Percentiles rank a stretch among this genome's conserved stretches.
These are phyloP conservation scores for Phlebiopsis gigantea DNA, from an alignment of 768 basidiomycete species.

Conservation along the genomic window DNA sequence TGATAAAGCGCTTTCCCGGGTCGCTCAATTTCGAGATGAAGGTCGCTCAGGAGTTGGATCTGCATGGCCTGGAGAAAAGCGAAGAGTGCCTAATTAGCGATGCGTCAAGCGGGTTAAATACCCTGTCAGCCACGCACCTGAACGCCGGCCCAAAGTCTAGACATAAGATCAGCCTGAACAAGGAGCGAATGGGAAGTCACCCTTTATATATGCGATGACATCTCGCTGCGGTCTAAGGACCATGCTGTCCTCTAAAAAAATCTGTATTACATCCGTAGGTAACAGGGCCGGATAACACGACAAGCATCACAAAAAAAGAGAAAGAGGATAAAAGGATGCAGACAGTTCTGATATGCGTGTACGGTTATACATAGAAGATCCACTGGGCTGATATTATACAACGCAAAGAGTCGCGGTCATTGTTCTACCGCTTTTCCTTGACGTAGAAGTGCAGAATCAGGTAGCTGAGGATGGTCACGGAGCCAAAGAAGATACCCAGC, in stretches of 20 bases:
- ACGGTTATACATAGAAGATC: not conserved
- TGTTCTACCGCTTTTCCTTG: conserved; percentile 67
- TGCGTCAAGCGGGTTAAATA: not conserved
- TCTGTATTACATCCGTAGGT: not conserved
- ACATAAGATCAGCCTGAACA: not conserved
- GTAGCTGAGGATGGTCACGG: conserved; percentile 74
- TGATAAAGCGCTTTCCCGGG: conserved; percentile 16
- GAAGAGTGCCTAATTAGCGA: not conserved
- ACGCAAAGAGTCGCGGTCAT: not conserved
- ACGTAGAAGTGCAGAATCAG: conserved; percentile 83
- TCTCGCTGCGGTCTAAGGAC: not conserved
- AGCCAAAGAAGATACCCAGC: conserved; percentile 80
- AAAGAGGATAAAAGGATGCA: not conserved
- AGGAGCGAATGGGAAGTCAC: not conserved
- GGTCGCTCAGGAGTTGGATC: conserved; percentile 27
- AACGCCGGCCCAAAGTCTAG: not conserved
- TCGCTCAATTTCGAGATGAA: conserved; percentile 25
- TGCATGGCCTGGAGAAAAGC: not conserved
- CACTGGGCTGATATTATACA: not conserved
- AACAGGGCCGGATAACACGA: too few relatives aligned
- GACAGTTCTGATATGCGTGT: not conserved
- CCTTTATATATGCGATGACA: not conserved
- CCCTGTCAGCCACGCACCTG: not conserved
- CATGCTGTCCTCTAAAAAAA: too few relatives aligned
- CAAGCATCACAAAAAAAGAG: too few relatives aligned